Evolutionary conservation across 805 yeast species (phyloP).

Genomic region (Lipomyces starkeyi): DNA sequence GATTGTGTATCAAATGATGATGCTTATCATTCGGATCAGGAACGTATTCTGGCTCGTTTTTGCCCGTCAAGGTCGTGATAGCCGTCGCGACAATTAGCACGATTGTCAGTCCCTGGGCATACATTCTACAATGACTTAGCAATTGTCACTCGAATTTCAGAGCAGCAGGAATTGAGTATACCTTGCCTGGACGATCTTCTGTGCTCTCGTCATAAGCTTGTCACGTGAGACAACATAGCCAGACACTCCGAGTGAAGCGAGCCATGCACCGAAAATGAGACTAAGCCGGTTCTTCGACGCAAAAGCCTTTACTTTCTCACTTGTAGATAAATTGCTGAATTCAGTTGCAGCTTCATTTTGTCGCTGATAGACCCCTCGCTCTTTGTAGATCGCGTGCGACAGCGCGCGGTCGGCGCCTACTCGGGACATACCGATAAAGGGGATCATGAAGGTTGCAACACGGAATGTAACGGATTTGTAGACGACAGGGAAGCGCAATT

Average conservation of each 20-base stretch:
- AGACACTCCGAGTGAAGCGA: slow-evolving; percentile 77
- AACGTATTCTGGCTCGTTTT: slow-evolving; percentile 49
- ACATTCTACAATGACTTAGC: slow-evolving; percentile 60
- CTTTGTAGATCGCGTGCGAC: slow-evolving; percentile 23
- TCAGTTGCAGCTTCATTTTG: slow-evolving; percentile 11
- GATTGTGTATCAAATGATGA: slow-evolving; percentile 27
- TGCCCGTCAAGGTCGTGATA: slow-evolving; percentile 43
- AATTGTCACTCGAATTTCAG: not conserved
- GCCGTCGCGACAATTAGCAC: slow-evolving; percentile 71
- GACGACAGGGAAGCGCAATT: slow-evolving; percentile 16
- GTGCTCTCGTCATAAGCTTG: slow-evolving; percentile 72
- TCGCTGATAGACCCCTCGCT: slow-evolving; percentile 25
- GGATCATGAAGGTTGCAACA: slow-evolving; percentile 22
- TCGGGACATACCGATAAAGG: slow-evolving; percentile 15
- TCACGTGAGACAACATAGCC: slow-evolving; percentile 77
- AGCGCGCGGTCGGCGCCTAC: slow-evolving; percentile 24
- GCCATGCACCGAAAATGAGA: slow-evolving; percentile 72
- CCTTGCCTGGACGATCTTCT: slow-evolving; percentile 79
- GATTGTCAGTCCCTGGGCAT: slow-evolving; percentile 83
- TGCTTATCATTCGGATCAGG: slow-evolving; percentile 26
- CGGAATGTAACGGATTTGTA: slow-evolving; percentile 19
- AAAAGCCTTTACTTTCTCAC: slow-evolving; percentile 8
- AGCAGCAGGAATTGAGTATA: not conserved
- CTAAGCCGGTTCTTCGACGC: slow-evolving; percentile 15
- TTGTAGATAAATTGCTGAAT: not conserved